Percentiles rank a stretch among this genome's conserved stretches.
Evolutionary conservation across 2,329 filamentous ascomycete genomes (phyloP).

Genomic region (Cryphonectria radicalis): DNA sequence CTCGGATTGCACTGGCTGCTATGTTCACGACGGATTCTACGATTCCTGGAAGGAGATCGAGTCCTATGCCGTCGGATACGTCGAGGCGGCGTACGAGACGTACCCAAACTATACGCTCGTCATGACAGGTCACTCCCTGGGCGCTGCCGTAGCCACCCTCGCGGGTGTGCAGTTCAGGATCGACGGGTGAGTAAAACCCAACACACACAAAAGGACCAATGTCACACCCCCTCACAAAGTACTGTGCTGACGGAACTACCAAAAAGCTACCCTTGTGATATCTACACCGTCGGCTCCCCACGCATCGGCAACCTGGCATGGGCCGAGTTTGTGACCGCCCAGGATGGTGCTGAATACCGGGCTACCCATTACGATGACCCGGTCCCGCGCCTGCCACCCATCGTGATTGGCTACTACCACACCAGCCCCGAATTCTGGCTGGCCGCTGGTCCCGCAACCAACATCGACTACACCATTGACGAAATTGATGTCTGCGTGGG

Average conservation of each 20-base stretch:
- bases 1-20: constrained; percentile 47
- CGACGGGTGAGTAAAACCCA: constrained; percentile 38
- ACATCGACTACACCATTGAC: constrained; percentile 42
- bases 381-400: constrained; percentile 68
- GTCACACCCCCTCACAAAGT: not conserved
- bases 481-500: constrained; percentile 55
- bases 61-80: constrained; percentile 44
- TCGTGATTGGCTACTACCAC: constrained; percentile 65
- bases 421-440: constrained; percentile 74
- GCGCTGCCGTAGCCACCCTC: constrained; percentile 66
- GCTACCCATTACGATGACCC: constrained; percentile 71
- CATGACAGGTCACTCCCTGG: constrained; percentile 71
- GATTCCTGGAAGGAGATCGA: constrained; percentile 61
- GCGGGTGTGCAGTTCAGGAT: constrained; percentile 60
- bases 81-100: constrained; percentile 48
- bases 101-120: constrained; percentile 59
- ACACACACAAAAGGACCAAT: not conserved
- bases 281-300: constrained; percentile 71
- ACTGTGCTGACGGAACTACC: not conserved
- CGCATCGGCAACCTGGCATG: constrained; percentile 65
- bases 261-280: constrained; percentile 47
- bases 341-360: constrained; percentile 57
- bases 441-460: constrained; percentile 40
- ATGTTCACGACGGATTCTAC: constrained; percentile 62
- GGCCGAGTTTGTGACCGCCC: constrained; percentile 56